Base-by-base conservation (phyloP, 345 rosid genomes). In the Hypericum perforatum region DNA sequence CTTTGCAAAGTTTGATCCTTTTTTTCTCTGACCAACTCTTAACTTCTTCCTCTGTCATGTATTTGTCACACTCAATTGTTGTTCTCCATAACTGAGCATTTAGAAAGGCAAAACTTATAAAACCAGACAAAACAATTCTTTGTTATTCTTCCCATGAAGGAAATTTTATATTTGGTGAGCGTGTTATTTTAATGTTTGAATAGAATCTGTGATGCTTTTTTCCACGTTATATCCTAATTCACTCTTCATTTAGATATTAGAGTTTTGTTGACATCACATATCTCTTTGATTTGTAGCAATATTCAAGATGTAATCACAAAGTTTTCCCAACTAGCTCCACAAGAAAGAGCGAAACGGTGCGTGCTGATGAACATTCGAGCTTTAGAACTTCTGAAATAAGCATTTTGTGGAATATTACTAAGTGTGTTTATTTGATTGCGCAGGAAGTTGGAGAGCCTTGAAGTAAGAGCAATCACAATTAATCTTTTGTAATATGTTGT, bases 361-460 rank as follows among this genome's bases (percentile, higher is more conserved):
- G 0, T 11, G 11, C 16, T 13, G 5, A 51, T 7, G 13, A 8
- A 45, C 37, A 32, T 15, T 15, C 41, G 43, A 43, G 45, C 45
- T 9, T 14, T 54, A 9, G n/a, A 7, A 43, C 42, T 47, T 62
- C 50, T 22, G 22, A 9, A 45, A 37, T 16, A n/a, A 7, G 56
- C 16, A 6, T 54, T 68, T 64, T 42, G 69, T 68, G 57, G 8
- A 22, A 58, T 45, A 50, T 40, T 16, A 41, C 22, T 56, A 54
- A 15, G 37, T 45, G 9, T 41, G 14, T 6, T 37, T 50, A 66
- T 54, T 50, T 52, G 16, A 55, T 61, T 76, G 47, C 39, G 60
- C 90, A 90, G 97, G 86, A 86, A 90, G 66, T n/a, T 90, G 72
- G 94, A 90, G 74, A 82, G 90, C 74, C 95, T 90, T 61, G 90